Percentiles rank a stretch among this genome's conserved stretches.
These are phyloP conservation scores for Clonostachys byssicola DNA, from an alignment of 2,329 filamentous ascomycete genomes.

Conservation along the genomic window DNA sequence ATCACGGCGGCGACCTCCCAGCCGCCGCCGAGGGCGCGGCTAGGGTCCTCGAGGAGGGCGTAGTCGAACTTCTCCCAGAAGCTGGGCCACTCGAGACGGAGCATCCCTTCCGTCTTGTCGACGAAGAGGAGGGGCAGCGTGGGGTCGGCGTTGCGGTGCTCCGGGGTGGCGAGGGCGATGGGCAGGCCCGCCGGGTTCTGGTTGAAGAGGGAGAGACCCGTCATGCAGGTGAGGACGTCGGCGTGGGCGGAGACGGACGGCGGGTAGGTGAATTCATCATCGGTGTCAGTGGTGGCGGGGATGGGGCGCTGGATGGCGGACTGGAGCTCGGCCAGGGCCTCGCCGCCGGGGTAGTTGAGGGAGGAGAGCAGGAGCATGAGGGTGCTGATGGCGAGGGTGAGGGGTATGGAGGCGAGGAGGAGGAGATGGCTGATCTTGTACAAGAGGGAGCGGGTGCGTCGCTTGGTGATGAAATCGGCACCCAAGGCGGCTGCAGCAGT, in stretches of 20 bases:
- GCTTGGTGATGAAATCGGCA: slow-evolving; percentile 65
- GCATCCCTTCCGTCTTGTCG: slow-evolving; percentile 59
- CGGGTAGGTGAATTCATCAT: background rate
- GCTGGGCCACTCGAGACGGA: slow-evolving; percentile 32
- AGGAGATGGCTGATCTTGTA: slow-evolving; percentile 49
- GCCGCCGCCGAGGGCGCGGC: slow-evolving; percentile 33
- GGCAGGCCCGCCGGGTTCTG: slow-evolving; percentile 36
- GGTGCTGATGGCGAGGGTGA: slow-evolving; percentile 55
- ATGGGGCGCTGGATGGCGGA: slow-evolving; percentile 10
- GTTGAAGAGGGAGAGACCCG: slow-evolving; percentile 63
- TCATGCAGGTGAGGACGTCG: slow-evolving; percentile 67
- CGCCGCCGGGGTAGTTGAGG: slow-evolving; percentile 90
- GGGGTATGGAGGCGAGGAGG: slow-evolving; percentile 55
- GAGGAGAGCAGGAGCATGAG: slow-evolving; percentile 74
- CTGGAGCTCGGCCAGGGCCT: slow-evolving; percentile 61
- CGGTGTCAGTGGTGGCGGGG: background rate
- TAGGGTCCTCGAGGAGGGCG: slow-evolving; percentile 49
- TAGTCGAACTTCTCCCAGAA: slow-evolving; percentile 67
- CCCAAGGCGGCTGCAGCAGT: slow-evolving; percentile 74
- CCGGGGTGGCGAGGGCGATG: slow-evolving; percentile 18
- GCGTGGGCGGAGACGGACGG: slow-evolving; percentile 46
- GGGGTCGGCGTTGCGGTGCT: slow-evolving; percentile 5
- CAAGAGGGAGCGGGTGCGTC: slow-evolving; percentile 55
- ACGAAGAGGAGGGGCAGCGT: slow-evolving; percentile 31
- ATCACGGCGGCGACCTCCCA: slow-evolving; percentile 57